Base-by-base conservation (phyloP, 345 rosid species). In the Eucalyptus marginata region DNA sequence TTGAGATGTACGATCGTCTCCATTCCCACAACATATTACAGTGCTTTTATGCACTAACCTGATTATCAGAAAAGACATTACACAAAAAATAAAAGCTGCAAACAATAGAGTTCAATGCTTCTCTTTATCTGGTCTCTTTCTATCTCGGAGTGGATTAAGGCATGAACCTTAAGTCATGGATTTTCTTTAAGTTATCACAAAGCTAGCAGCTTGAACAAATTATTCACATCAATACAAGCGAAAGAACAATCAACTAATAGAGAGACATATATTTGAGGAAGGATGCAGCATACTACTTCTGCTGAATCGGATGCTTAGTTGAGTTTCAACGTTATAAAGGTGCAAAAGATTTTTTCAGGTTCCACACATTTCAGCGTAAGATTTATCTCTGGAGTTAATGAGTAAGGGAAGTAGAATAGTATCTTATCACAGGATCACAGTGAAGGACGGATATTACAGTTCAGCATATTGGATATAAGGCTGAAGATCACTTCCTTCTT, bases 71-170 rank as follows among this genome's bases (percentile, higher is more conserved):
- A 71, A 71, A 71, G 46, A 1, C 81, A 36, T 36, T 10, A 3
- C 14, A 33, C 46, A 71, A 9, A 71, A 18, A 18, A 18, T 5
- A 17, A 17, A 0, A 0, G 12, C 4, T 5, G 25, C 13, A 71
- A 71, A 36, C 25, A 33, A 71, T 36, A 71, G 44, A 71, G 81
- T 18, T 36, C 46, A 5, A 33, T 33, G 81, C 81, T 33, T 71
- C 81, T 33, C 81, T 71, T 71, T 18, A 71, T 71, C 81, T 1
- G 13, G 46, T 17, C 17, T 18, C 27, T 18, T 33, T 71, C 81
- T 71, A 71, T 71, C 46, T 71, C 27, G 7, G 81, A 18, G 44
- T 10, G 46, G 81, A 33, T 0, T 10, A 36, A 71, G 27, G 8
- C 14, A 36, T 71, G 81, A 71, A 18, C 14, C 44, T 18, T 7